Evolutionary conservation across 2,329 filamentous ascomycete species (phyloP).

Genomic region (Pseudogymnoascus sp.): DNA sequence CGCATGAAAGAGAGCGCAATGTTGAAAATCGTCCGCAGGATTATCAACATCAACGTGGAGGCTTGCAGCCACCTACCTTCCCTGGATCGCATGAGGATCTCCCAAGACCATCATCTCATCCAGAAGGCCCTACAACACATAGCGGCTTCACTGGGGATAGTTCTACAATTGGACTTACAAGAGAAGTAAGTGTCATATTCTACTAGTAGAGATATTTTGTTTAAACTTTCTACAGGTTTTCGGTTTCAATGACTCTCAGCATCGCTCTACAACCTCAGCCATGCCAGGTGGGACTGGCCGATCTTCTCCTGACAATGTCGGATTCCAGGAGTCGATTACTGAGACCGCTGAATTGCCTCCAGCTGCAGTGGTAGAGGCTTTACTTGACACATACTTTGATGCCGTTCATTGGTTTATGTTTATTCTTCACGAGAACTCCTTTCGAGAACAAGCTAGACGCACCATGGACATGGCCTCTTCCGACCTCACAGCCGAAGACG

Average conservation of each 20-base stretch:
- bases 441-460: conserved; percentile 14
- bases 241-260: not conserved
- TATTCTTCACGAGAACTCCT: conserved; percentile 30
- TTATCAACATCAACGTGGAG: not conserved
- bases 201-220: not conserved
- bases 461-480: conserved; percentile 13
- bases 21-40: not conserved
- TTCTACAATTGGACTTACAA: not conserved
- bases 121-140: not conserved
- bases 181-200: not conserved
- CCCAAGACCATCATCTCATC: not conserved
- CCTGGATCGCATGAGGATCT: not conserved
- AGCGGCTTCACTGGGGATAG: not conserved
- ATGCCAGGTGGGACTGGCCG: not conserved
- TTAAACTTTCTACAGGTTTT: not conserved
- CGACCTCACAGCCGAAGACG: conserved; percentile 12
- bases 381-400: conserved; percentile 32
- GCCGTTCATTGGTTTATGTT: conserved; percentile 33
- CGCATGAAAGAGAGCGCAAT: not conserved
- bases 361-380: conserved; percentile 18
- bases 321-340: not conserved
- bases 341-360: conserved; percentile 7
- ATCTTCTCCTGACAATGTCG: not conserved
- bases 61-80: not conserved
- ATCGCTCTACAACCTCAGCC: not conserved